phyloP scores from a whole-genome alignment of 495 filamentous ascomycete species.

The Ramalina peruviana region DNA sequence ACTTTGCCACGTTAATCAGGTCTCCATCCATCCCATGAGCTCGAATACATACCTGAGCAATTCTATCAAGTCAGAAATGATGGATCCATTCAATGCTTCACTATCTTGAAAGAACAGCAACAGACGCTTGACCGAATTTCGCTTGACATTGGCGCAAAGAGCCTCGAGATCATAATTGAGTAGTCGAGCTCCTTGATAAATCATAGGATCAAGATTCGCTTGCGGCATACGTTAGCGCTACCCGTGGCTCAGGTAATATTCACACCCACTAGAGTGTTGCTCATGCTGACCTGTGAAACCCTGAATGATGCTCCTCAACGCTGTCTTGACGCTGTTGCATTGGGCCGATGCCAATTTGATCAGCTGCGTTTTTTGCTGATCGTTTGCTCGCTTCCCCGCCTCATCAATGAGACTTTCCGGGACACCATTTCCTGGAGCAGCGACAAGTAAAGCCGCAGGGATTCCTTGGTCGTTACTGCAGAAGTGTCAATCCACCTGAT shows the following conservation, averaged over 20 bases:
- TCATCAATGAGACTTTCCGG: slow-evolving; percentile 60
- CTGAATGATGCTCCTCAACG: slow-evolving; percentile 70
- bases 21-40: background rate
- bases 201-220: background rate
- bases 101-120: slow-evolving; percentile 77
- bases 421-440: slow-evolving; percentile 75
- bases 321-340: slow-evolving; percentile 66
- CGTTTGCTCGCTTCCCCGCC: slow-evolving; percentile 39
- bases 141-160: slow-evolving; percentile 50
- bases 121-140: slow-evolving; percentile 42
- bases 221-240: background rate
- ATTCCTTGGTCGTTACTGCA: slow-evolving; percentile 39
- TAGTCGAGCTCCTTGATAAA: slow-evolving; percentile 40
- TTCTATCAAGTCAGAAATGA: slow-evolving; percentile 65
- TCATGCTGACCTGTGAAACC: slow-evolving; percentile 46
- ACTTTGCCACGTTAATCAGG: slow-evolving; percentile 28
- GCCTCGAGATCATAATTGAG: slow-evolving; percentile 86
- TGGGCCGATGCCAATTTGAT: slow-evolving; percentile 68
- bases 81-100: slow-evolving; percentile 73
- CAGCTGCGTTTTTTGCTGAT: slow-evolving; percentile 35
- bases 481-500: slow-evolving; percentile 5
- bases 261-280: slow-evolving; percentile 21
- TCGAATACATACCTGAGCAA: slow-evolving; percentile 53
- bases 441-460: slow-evolving; percentile 67
- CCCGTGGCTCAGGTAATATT: slow-evolving; percentile 5